These are phyloP conservation scores for Podospora conica DNA, from an alignment of 495 filamentous ascomycete genomes.

Conservation along the genomic window DNA sequence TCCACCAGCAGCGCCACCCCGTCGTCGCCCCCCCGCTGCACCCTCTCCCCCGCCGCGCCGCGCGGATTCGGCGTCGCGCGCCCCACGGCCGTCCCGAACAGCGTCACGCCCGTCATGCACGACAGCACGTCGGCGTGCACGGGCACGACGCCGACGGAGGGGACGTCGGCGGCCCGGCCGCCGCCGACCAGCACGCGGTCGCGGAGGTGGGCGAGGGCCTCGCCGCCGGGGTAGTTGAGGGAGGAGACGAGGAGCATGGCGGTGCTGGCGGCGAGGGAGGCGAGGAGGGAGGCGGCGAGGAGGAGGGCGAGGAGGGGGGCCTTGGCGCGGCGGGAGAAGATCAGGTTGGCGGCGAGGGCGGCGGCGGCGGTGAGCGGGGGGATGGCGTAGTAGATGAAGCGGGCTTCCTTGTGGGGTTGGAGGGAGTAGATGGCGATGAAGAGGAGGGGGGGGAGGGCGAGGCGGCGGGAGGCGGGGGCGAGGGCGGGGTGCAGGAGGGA, in stretches of 20 bases:
- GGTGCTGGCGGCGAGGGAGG: conserved; percentile 52
- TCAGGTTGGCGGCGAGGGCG: conserved; percentile 63
- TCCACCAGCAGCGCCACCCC: conserved; percentile 41
- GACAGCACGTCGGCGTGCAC: conserved; percentile 81
- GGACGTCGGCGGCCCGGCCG: conserved; percentile 20
- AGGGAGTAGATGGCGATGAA: conserved; percentile 76
- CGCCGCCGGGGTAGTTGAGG: conserved; percentile 84
- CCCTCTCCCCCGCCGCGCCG: background rate
- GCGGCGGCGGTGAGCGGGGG: conserved; percentile 75
- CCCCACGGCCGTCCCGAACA: conserved; percentile 53
- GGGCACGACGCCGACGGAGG: conserved; percentile 30
- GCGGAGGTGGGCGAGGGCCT: conserved; percentile 55
- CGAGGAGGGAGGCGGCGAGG: conserved; percentile 52
- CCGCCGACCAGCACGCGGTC: conserved; percentile 40
- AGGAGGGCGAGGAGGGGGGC: conserved; percentile 52
- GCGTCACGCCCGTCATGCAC: conserved; percentile 90
- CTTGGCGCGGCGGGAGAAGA: conserved; percentile 64
- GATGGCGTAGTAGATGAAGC: conserved; percentile 87
- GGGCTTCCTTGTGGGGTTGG: conserved; percentile 93
- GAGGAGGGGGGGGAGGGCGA: conserved; percentile 59
- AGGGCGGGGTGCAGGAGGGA: conserved; percentile 50
- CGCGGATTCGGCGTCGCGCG: conserved; percentile 10
- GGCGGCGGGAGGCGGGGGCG: conserved; percentile 34
- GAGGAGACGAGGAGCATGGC: conserved; percentile 65
- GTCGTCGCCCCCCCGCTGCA: background rate